These are phyloP conservation scores for Paraglomus brasilianum DNA, from an alignment of 192 early-diverging fungal species.

Conservation along the genomic window DNA sequence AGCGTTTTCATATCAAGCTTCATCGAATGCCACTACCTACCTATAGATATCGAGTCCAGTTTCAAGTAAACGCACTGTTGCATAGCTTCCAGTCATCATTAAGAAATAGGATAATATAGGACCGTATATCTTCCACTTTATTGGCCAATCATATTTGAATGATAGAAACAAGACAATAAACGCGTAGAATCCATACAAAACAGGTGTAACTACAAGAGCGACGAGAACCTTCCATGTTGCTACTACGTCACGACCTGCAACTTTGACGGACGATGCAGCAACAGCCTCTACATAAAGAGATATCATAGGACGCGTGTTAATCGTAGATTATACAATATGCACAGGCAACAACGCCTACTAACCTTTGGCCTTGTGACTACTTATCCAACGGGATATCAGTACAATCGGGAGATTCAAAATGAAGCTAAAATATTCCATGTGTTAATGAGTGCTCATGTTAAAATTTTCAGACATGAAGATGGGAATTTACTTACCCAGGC, in stretches of 20 bases:
- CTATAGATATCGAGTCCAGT: slow-evolving; percentile 72
- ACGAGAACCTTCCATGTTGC: slow-evolving; percentile 94
- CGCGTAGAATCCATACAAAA: slow-evolving; percentile 71
- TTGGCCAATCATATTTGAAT: slow-evolving; percentile 34
- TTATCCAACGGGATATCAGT: slow-evolving; percentile 54
- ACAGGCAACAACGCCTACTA: slow-evolving; percentile 1
- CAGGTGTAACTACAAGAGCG: slow-evolving; percentile 70
- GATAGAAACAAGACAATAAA: slow-evolving; percentile 55
- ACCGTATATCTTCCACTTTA: slow-evolving; percentile 45
- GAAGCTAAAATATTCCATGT: slow-evolving; percentile 32
- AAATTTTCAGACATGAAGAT: not conserved
- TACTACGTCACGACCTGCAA: slow-evolving; percentile 91
- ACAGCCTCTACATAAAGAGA: slow-evolving; percentile 60
- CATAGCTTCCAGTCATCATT: slow-evolving; percentile 59
- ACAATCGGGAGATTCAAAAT: slow-evolving; percentile 58
- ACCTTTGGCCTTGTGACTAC: slow-evolving; percentile 56
- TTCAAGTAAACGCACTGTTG: slow-evolving; percentile 73
- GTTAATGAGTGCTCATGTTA: not conserved
- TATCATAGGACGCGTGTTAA: not conserved
- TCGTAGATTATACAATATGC: not conserved
- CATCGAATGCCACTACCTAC: slow-evolving; percentile 32
- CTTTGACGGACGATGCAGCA: slow-evolving; percentile 89
- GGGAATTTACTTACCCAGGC: slow-evolving; percentile 67
- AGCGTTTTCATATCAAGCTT: not conserved
- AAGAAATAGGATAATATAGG: slow-evolving; percentile 39